Evolutionary conservation across 2,329 filamentous ascomycete genomes (phyloP).

Genomic region (Exserohilum turcica): DNA sequence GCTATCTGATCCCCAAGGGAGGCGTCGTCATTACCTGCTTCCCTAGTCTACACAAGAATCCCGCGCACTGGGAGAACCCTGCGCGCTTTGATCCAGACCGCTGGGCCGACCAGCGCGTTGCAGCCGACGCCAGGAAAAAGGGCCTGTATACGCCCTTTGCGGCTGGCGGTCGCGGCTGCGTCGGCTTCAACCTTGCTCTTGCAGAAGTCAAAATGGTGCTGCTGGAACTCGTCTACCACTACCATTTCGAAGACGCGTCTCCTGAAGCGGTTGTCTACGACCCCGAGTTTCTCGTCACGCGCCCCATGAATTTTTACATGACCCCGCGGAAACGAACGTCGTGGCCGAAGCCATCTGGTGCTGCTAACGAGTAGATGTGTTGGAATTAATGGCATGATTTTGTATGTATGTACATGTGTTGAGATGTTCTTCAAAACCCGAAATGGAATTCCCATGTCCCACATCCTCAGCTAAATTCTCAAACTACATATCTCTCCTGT

Average conservation of each 20-base stretch:
- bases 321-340: not conserved
- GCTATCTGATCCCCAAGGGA: not conserved
- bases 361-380: no score
- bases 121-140: not conserved
- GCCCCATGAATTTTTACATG: not conserved
- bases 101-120: not conserved
- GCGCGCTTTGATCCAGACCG: not conserved
- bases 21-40: not conserved
- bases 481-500: no score
- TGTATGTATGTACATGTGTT: no score
- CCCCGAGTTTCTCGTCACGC: not conserved
- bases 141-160: not conserved
- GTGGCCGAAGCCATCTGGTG: not conserved
- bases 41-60: not conserved
- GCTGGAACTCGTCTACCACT: not conserved
- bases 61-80: not conserved
- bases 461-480: no score
- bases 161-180: not conserved
- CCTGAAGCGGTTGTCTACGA: not conserved
- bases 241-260: not conserved
- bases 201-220: not conserved
- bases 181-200: not conserved
- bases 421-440: no score
- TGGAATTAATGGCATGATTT: no score
- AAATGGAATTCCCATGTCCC: no score